These are phyloP conservation scores for Diaporthe citrichinensis DNA, from an alignment of 2,329 filamentous ascomycete species.

Conservation along the genomic window DNA sequence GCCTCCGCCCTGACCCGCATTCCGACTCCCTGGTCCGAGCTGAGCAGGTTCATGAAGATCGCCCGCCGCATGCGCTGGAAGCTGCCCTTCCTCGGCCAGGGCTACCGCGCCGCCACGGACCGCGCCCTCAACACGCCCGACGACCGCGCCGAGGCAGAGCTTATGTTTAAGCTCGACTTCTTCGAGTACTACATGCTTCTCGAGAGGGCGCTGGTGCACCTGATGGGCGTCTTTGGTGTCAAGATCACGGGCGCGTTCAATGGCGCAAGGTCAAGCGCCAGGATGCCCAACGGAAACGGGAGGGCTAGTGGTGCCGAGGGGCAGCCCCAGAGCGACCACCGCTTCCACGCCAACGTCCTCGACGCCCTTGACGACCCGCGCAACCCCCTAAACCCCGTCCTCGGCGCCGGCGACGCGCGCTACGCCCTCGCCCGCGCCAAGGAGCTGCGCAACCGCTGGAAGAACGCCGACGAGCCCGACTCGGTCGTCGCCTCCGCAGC, in stretches of 20 bases:
- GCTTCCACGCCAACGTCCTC: slow-evolving; percentile 80
- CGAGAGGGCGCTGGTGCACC: slow-evolving; percentile 77
- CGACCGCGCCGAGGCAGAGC: slow-evolving; percentile 62
- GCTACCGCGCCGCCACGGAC: slow-evolving; percentile 66
- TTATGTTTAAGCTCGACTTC: slow-evolving; percentile 84
- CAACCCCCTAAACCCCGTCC: slow-evolving; percentile 68
- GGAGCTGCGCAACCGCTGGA: slow-evolving; percentile 80
- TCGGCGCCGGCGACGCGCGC: slow-evolving; percentile 69
- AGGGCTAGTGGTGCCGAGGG: neutral
- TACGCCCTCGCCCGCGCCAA: slow-evolving; percentile 76
- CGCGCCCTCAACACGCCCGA: slow-evolving; percentile 53
- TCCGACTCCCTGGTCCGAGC: slow-evolving; percentile 53
- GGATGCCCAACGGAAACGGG: neutral
- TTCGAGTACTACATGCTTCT: slow-evolving; percentile 82
- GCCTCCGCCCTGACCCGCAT: slow-evolving; percentile 33
- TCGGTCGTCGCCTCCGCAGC: slow-evolving; percentile 46
- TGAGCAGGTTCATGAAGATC: slow-evolving; percentile 72
- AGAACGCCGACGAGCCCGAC: slow-evolving; percentile 70
- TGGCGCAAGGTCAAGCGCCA: slow-evolving; percentile 12
- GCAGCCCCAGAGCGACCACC: slow-evolving; percentile 46
- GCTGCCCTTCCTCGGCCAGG: slow-evolving; percentile 69
- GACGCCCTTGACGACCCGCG: slow-evolving; percentile 68
- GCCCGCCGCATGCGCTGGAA: slow-evolving; percentile 75
- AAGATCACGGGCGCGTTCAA: slow-evolving; percentile 57
- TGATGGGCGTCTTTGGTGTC: slow-evolving; percentile 75